Conservation (phyloP, 345 rosid genomes). For the Acer saccharum region DNA sequence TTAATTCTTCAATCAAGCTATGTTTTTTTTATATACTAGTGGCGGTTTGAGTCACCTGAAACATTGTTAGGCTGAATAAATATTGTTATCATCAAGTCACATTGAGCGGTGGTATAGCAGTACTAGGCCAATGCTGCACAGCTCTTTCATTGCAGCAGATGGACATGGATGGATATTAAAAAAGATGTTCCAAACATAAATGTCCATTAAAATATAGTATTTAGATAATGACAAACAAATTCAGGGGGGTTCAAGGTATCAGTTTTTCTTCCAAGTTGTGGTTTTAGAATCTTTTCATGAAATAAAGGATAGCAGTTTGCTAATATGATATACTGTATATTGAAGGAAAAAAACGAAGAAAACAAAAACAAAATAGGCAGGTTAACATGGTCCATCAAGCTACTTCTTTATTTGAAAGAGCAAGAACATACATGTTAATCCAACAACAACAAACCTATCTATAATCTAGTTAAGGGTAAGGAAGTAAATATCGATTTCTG, state of each 20-base stretch:
- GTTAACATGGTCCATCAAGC: not conserved
- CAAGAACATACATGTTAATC: too few species aligned
- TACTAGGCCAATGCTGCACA: too few species aligned
- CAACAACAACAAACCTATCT: not conserved
- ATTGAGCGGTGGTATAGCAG: too few species aligned
- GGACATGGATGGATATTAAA: not conserved
- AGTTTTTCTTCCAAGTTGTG: conserved; percentile 2
- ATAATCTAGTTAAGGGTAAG: not conserved
- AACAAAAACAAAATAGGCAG: not conserved
- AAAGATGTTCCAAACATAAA: not conserved
- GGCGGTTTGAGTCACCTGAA: too few species aligned
- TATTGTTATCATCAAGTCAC: too few species aligned
- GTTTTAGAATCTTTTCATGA: conserved; percentile 11
- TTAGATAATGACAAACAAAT: conserved; percentile 3
- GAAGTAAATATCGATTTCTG: too few species aligned
- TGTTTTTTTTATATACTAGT: not conserved
- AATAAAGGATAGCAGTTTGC: not conserved
- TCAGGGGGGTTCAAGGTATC: not conserved
- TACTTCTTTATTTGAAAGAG: not conserved
- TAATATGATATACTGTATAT: not conserved
- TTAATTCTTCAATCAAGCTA: not conserved
- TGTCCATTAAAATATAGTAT: not conserved
- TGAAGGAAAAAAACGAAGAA: not conserved
- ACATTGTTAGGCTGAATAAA: too few species aligned
- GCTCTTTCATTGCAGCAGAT: not conserved